These are phyloP conservation scores for Floccularia luteovirens DNA, from an alignment of 768 basidiomycete genomes.

Conservation along the genomic window DNA sequence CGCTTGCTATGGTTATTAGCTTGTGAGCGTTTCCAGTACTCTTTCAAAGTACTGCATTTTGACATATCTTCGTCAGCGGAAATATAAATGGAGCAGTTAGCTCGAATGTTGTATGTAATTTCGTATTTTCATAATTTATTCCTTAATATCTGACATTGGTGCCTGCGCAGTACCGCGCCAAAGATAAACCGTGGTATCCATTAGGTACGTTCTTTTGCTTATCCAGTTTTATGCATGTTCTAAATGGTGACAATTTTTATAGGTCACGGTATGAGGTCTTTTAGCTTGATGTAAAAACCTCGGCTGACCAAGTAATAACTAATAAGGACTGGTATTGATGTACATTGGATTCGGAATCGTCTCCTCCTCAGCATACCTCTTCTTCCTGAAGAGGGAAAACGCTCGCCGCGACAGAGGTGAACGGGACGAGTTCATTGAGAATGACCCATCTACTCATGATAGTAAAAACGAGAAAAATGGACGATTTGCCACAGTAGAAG, in stretches of 20 bases:
- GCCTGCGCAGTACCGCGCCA: constrained; percentile 45
- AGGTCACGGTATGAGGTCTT: constrained; percentile 17
- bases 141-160: constrained; percentile 3
- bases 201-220: constrained; percentile 23
- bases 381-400: constrained; percentile 52
- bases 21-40: constrained; percentile 29
- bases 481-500: constrained; percentile 46
- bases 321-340: constrained; percentile 56
- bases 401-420: constrained; percentile 59
- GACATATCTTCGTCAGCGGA: constrained; percentile 32
- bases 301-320: neutral
- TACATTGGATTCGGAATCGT: constrained; percentile 63
- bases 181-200: constrained; percentile 62
- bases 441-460: constrained; percentile 23
- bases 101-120: constrained; percentile 59
- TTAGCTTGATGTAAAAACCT: no score
- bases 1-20: constrained; percentile 62
- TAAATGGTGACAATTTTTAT: constrained; percentile 4
- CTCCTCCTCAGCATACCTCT: constrained; percentile 30
- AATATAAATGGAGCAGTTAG: constrained; percentile 74
- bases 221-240: neutral
- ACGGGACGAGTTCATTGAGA: constrained; percentile 61
- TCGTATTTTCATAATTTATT: neutral
- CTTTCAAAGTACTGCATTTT: neutral
- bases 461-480: constrained; percentile 42